Evolutionary conservation across 2,329 filamentous ascomycete species (phyloP).

Genomic region (Fusarium sp.): DNA sequence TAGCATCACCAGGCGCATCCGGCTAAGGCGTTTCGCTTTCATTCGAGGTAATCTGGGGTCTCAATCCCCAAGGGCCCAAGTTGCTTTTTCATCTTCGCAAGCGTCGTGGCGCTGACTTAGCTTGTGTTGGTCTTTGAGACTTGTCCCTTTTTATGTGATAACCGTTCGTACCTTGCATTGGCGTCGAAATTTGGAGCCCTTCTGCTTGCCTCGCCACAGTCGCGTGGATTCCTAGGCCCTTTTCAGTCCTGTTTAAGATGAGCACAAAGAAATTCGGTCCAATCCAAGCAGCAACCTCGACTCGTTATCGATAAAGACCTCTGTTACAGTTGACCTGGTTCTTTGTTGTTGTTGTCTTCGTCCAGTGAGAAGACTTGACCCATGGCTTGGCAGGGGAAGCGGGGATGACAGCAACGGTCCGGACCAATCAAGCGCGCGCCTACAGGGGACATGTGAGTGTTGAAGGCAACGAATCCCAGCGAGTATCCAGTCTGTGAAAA

Average conservation of each 20-base stretch:
- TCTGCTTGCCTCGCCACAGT: constrained; percentile 23
- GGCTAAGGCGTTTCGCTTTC: constrained; percentile 33
- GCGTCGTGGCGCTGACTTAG: constrained; percentile 30
- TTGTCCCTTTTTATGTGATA: constrained; percentile 34
- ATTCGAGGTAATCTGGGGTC: constrained; percentile 1
- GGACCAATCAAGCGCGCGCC: constrained; percentile 40
- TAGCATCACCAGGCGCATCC: constrained; percentile 26
- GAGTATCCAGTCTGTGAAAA: constrained; percentile 18
- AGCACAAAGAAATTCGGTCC: constrained; percentile 30
- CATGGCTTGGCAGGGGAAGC: constrained; percentile 42
- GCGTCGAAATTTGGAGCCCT: constrained; percentile 7
- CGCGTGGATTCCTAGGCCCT: constrained; percentile 22
- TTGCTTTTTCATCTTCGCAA: constrained; percentile 21
- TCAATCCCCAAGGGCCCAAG: background rate
- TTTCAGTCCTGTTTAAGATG: constrained; percentile 30
- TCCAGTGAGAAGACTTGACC: constrained; percentile 17
- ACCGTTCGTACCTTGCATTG: constrained; percentile 41
- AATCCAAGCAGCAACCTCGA: constrained; percentile 22
- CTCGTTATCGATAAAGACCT: constrained; percentile 33
- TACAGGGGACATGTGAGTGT: constrained; percentile 22
- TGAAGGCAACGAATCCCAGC: constrained; percentile 27
- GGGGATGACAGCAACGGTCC: constrained; percentile 1
- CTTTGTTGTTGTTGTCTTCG: constrained; percentile 19
- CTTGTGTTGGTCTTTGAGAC: constrained; percentile 2
- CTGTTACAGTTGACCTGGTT: background rate